Percentiles rank a stretch among this genome's conserved stretches.
Evolutionary conservation across 1,284 basidiomycete genomes (phyloP).

Genomic region (Sporisorium reilianum): DNA sequence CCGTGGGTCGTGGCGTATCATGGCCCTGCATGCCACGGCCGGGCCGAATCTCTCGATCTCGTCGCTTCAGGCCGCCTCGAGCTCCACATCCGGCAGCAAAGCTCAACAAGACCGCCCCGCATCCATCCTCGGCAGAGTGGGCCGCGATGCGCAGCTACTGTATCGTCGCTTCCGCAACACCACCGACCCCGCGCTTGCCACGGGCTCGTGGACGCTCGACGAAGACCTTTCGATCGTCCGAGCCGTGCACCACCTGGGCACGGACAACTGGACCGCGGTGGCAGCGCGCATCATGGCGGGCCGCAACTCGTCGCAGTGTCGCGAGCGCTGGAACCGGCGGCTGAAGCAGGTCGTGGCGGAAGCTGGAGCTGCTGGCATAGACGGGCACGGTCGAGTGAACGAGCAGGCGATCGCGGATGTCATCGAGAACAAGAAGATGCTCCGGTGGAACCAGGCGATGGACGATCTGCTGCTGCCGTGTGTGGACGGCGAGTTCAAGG

Average conservation of each 20-base stretch:
- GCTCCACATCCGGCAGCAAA: background rate
- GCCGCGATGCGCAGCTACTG: constrained; percentile 20
- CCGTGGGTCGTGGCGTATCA: constrained; percentile 42
- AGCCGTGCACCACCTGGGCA: constrained; percentile 17
- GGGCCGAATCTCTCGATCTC: constrained; percentile 19
- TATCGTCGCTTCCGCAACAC: constrained; percentile 42
- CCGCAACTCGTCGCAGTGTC: constrained; percentile 39
- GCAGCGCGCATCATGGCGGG: constrained; percentile 26
- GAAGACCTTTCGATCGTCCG: constrained; percentile 35
- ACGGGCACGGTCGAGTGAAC: constrained; percentile 6
- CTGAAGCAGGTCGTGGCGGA: constrained; percentile 25
- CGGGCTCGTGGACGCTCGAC: constrained; percentile 29
- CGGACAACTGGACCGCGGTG: constrained; percentile 34
- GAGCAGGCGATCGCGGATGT: constrained; percentile 7
- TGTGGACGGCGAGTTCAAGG: constrained; percentile 17
- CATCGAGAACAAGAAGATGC: constrained; percentile 14
- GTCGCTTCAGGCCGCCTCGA: background rate
- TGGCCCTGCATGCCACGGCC: constrained; percentile 24
- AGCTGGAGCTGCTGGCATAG: background rate
- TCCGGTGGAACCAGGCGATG: constrained; percentile 33
- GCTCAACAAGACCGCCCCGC: background rate
- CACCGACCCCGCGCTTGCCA: constrained; percentile 32
- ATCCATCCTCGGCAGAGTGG: constrained; percentile 30
- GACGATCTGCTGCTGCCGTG: constrained; percentile 17
- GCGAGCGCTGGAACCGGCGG: constrained; percentile 39